Evolutionary conservation across 495 filamentous ascomycete genomes (phyloP).

Genomic region (Collariella sp.): DNA sequence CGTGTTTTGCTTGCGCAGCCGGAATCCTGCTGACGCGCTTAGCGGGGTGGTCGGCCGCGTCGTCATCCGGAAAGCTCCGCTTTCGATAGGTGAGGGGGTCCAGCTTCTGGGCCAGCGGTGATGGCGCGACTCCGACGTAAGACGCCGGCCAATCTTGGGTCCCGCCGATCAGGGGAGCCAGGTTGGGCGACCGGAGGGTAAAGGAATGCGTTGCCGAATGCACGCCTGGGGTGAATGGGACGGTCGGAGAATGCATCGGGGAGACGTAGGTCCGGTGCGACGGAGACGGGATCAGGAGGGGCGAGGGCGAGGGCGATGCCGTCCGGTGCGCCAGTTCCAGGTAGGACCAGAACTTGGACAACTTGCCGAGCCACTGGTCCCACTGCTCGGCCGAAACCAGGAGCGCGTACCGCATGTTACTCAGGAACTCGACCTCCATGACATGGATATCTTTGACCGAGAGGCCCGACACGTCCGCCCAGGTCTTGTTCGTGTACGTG

Average conservation of each 20-base stretch:
- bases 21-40: conserved; percentile 49
- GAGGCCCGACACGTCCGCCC: conserved; percentile 96
- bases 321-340: conserved; percentile 49
- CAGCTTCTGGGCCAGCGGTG: conserved; percentile 46
- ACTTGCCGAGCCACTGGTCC: conserved; percentile 73
- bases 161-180: conserved; percentile 10
- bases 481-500: conserved; percentile 99
- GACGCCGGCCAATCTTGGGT: conserved; percentile 27
- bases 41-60: conserved; percentile 53
- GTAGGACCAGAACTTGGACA: conserved; percentile 71
- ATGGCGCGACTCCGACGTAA: conserved; percentile 36
- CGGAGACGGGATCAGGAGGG: conserved; percentile 33
- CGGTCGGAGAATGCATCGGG: conserved; percentile 41
- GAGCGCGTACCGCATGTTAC: conserved; percentile 94
- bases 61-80: conserved; percentile 58
- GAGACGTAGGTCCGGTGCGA: conserved; percentile 29
- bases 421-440: conserved; percentile 99
- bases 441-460: conserved; percentile 92
- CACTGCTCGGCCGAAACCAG: conserved; percentile 77
- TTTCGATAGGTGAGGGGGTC: conserved; percentile 48
- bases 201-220: conserved; percentile 20
- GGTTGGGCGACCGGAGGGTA: conserved; percentile 25
- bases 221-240: conserved; percentile 28
- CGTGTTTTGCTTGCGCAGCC: conserved; percentile 13
- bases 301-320: conserved; percentile 28